Conservation (phyloP, 805 yeast genomes). For the Cephaloascus albidus region DNA sequence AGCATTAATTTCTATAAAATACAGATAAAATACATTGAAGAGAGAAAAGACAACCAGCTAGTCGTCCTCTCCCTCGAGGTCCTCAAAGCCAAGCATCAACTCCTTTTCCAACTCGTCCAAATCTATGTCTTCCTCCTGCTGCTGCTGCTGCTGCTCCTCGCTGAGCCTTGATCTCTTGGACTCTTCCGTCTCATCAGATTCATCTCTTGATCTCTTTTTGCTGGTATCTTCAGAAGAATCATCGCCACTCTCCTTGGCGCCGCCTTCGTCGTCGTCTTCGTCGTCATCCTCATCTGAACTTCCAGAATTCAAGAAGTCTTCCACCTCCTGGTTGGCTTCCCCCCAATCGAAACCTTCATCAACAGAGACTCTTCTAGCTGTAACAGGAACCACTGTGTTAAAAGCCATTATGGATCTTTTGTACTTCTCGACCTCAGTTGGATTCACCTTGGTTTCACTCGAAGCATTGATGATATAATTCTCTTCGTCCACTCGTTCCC, state of each 20-base stretch:
- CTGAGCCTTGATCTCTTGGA: slow-evolving; percentile 4
- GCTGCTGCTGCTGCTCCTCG: slow-evolving; percentile 10
- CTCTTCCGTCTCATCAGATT: slow-evolving; percentile 3
- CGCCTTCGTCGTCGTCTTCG: slow-evolving; percentile 11
- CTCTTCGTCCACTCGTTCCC: slow-evolving; percentile 62
- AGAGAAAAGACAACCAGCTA: background rate
- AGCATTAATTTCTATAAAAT: too few relatives aligned
- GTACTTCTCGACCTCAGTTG: slow-evolving; percentile 37
- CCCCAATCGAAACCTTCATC: slow-evolving; percentile 29
- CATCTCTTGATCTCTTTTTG: background rate
- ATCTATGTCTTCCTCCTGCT: slow-evolving; percentile 15
- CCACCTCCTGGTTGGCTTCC: slow-evolving; percentile 34
- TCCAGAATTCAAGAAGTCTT: slow-evolving; percentile 23
- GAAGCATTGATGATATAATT: slow-evolving; percentile 47
- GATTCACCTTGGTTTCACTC: slow-evolving; percentile 32
- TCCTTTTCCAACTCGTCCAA: slow-evolving; percentile 41
- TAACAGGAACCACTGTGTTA: slow-evolving; percentile 9
- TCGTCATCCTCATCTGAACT: slow-evolving; percentile 18
- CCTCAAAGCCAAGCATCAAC: slow-evolving; percentile 43
- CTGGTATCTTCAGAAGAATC: slow-evolving; percentile 2
- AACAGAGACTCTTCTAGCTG: slow-evolving; percentile 20
- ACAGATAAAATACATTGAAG: background rate
- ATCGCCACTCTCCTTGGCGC: slow-evolving; percentile 1
- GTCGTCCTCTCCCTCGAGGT: slow-evolving; percentile 22
- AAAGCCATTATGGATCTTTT: slow-evolving; percentile 9